Conservation (phyloP, 345 rosid genomes). For the Lumnitzera racemosa region DNA sequence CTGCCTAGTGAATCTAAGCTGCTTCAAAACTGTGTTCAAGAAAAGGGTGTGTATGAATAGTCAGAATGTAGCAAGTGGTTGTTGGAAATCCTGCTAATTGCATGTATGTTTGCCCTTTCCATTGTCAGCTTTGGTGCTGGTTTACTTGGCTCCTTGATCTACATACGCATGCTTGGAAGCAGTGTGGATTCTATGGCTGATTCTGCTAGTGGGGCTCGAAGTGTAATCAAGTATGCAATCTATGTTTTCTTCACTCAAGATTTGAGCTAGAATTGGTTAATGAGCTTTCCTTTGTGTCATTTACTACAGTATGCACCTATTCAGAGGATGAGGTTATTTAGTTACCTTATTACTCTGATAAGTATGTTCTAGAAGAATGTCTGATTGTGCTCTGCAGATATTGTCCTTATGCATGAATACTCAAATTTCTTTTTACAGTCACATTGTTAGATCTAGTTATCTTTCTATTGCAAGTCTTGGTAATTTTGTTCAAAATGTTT, state of each 20-base stretch:
- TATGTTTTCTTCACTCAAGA: neutral
- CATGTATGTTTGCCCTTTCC: neutral
- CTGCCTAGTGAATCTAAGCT: no score
- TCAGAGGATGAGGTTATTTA: no score
- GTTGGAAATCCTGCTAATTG: neutral
- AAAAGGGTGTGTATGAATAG: no score
- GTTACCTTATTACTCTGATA: no score
- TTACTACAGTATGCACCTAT: neutral
- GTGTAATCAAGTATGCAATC: slow-evolving; percentile 60
- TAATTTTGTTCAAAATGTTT: no score
- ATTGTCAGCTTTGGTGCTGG: slow-evolving; percentile 73
- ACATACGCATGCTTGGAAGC: slow-evolving; percentile 84
- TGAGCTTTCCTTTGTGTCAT: neutral
- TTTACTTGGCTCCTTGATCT: slow-evolving; percentile 64
- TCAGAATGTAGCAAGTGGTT: neutral
- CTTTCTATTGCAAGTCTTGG: no score
- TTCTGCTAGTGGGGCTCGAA: slow-evolving; percentile 74
- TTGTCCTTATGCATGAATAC: no score
- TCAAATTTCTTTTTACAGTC: no score
- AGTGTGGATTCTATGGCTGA: slow-evolving; percentile 82
- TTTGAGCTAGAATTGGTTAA: neutral
- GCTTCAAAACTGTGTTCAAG: no score
- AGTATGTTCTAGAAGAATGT: no score
- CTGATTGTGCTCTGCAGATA: no score
- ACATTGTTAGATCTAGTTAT: no score